Evolutionary conservation across 345 rosid species (phyloP).

Genomic region (Aquilaria yunnanensis): DNA sequence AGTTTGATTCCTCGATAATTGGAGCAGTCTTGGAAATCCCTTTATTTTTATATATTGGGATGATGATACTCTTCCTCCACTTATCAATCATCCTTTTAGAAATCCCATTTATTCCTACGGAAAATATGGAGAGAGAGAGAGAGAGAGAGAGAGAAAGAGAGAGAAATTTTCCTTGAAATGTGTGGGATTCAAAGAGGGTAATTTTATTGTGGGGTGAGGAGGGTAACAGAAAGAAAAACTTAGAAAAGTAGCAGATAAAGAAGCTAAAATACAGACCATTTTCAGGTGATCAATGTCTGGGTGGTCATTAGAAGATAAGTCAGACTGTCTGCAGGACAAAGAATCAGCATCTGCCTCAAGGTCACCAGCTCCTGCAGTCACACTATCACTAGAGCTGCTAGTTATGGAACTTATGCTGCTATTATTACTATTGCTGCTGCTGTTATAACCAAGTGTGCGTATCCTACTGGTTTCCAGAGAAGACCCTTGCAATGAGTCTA

Average conservation of each 20-base stretch:
- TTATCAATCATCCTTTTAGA: too few relatives aligned
- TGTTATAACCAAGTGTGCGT: slow-evolving; percentile 58
- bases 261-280: slow-evolving; percentile 41
- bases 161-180: neutral
- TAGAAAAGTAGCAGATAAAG: neutral
- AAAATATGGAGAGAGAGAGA: neutral
- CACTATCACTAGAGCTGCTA: slow-evolving; percentile 88
- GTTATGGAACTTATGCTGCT: slow-evolving; percentile 93
- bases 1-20: too few relatives aligned
- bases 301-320: slow-evolving; percentile 67
- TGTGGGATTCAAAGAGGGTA: too few relatives aligned
- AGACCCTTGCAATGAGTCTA: slow-evolving; percentile 56
- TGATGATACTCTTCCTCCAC: too few relatives aligned
- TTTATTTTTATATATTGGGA: too few relatives aligned
- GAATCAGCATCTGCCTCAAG: slow-evolving; percentile 99
- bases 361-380: slow-evolving; percentile 67
- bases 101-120: too few relatives aligned
- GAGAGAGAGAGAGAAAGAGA: neutral
- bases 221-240: neutral
- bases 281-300: slow-evolving; percentile 62
- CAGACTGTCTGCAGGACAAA: slow-evolving; percentile 81
- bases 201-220: too few relatives aligned
- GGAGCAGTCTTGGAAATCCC: too few relatives aligned
- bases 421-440: slow-evolving; percentile 91
- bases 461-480: slow-evolving; percentile 59